phyloP scores from a whole-genome alignment of 345 rosid genomes.

The Rhodomyrtus tomentosa region DNA sequence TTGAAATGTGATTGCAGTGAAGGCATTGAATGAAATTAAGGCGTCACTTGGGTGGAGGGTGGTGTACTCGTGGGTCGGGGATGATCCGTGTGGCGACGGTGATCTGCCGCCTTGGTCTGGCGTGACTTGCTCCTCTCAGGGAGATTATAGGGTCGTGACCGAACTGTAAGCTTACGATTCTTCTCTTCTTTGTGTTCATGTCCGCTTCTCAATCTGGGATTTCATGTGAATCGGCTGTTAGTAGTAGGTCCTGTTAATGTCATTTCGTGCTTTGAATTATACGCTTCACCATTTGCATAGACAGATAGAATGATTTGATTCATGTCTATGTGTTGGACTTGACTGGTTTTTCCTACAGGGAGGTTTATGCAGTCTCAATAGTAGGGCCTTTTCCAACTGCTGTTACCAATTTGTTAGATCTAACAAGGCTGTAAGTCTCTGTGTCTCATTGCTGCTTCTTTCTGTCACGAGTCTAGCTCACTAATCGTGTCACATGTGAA shows the following conservation, averaged over 20 bases:
- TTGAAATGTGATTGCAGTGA: conserved; percentile 33
- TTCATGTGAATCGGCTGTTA: not conserved
- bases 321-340: not conserved
- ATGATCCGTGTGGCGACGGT: conserved; percentile 94
- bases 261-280: not conserved
- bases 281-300: not conserved
- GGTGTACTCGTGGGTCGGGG: conserved; percentile 95
- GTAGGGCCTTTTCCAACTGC: conserved; percentile 94
- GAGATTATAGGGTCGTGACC: conserved; percentile 85
- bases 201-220: not conserved
- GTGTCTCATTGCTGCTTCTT: not conserved
- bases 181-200: not conserved
- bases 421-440: conserved; percentile 60
- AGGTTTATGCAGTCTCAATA: conserved; percentile 86
- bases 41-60: conserved; percentile 98
- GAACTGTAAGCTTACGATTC: conserved; percentile 37
- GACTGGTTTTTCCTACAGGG: conserved; percentile 26
- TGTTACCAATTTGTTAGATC: conserved; percentile 82
- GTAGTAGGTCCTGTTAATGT: not conserved
- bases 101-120: conserved; percentile 92
- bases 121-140: conserved; percentile 80
- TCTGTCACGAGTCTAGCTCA: not conserved
- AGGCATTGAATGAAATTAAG: conserved; percentile 94
- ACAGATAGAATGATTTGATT: not conserved
- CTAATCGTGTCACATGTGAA: not conserved